Percentiles rank a stretch among this genome's conserved stretches.
These are phyloP conservation scores for Brettanomyces custersianus DNA, from an alignment of 805 yeast species.

Conservation along the genomic window DNA sequence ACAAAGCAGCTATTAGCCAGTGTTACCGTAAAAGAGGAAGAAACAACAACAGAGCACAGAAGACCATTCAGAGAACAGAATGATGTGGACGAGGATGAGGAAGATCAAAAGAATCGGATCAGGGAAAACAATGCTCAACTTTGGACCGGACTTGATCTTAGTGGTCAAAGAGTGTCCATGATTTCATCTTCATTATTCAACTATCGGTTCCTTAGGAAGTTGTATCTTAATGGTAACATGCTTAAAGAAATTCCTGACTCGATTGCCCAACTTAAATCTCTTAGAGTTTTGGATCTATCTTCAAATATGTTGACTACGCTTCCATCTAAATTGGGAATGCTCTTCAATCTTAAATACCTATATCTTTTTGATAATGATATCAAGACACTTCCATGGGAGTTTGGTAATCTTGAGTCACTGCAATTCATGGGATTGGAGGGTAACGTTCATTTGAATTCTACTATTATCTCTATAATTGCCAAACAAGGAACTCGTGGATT, in stretches of 20 bases:
- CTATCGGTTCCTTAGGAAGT: constrained; percentile 75
- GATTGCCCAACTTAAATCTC: constrained; percentile 57
- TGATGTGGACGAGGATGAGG: constrained; percentile 50
- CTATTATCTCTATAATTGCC: constrained; percentile 56
- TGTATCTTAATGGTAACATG: constrained; percentile 82
- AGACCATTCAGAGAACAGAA: constrained; percentile 22
- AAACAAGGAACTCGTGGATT: constrained; percentile 81
- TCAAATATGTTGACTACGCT: constrained; percentile 60
- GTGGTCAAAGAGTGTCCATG: constrained; percentile 76
- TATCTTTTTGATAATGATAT: constrained; percentile 85
- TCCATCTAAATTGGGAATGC: constrained; percentile 80
- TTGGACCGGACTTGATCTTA: constrained; percentile 90
- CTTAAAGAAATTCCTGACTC: constrained; percentile 58
- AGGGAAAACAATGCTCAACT: constrained; percentile 63
- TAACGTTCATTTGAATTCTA: constrained; percentile 61
- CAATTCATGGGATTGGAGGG: constrained; percentile 92
- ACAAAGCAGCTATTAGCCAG: constrained; percentile 29
- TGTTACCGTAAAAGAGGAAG: constrained; percentile 18
- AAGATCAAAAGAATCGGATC: constrained; percentile 53
- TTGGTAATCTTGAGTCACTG: constrained; percentile 78
- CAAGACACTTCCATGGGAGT: constrained; percentile 65
- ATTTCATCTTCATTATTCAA: constrained; percentile 68
- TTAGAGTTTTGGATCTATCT: constrained; percentile 80
- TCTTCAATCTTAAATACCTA: constrained; percentile 70
- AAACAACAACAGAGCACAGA: constrained; percentile 26